Base-by-base conservation (phyloP, 371 early-diverging fungal genomes). In the Mucor piriformis region DNA sequence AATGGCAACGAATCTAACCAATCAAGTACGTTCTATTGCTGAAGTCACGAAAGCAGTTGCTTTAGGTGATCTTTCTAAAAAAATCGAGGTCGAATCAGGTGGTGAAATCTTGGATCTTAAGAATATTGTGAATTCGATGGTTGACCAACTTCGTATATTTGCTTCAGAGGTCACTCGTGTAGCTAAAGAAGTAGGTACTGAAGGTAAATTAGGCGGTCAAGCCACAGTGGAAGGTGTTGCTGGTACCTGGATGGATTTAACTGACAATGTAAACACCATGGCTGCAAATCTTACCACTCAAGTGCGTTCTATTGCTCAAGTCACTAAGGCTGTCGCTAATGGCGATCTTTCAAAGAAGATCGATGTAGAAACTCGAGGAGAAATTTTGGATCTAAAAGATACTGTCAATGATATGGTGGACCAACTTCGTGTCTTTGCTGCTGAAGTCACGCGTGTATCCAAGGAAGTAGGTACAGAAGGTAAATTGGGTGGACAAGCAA, bases 361-460 rank as follows among this genome's bases (percentile, higher is more conserved):
- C 50, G 86, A 87, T 12, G 82, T 88, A 6, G 85, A 87, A 43
- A 82, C 85, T 0, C 69, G 81, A 18, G 89, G 89, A 35, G 89
- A 90, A 69, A 88, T 88, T 75, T 77, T 83, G 25, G 69, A 71
- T 23, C 79, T 90, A 24, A 88, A 90, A 62, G 82, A 85, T 46
- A 87, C 83, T 52, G 89, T 90, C 53, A 88, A 90, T 64, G 77
- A 86, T 55, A 90, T 90, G 88, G 69, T 89, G 53, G 83, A 84
- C 54, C 87, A 85, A 40, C 64, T 85, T 0, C 58, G 65, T 37
- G 66, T 77, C 0, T 85, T 85, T 62, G 77, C 83, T 3, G 59
- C 81, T 2, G 85, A 85, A 66, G 85, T 85, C 13, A 77, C 83
- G 0, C 70, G 88, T 34, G 88, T 87, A 0, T 76, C 88, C 0